Conservation (phyloP, 352 stramenopile genomes). For the Phytopythium kandeliae region DNA sequence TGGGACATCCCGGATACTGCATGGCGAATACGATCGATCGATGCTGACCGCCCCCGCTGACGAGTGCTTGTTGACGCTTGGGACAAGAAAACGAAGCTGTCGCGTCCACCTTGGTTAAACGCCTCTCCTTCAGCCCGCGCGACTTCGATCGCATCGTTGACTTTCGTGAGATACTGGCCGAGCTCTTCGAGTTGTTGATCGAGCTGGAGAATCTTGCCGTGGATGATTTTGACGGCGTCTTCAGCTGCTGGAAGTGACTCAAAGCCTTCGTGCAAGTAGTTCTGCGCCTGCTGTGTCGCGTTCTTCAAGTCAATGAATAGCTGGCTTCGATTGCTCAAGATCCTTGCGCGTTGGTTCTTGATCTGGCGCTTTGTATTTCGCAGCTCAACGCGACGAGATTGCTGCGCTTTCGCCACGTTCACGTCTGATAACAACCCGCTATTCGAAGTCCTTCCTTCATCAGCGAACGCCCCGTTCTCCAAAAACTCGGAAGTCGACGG, state of each 20-base stretch:
- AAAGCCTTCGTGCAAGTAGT: constrained; percentile 82
- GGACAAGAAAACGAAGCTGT: constrained; percentile 56
- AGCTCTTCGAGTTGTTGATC: constrained; percentile 72
- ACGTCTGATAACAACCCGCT: constrained; percentile 27
- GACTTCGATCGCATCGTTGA: constrained; percentile 69
- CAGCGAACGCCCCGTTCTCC: constrained; percentile 61
- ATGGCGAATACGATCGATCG: constrained; percentile 50
- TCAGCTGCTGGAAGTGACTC: constrained; percentile 63
- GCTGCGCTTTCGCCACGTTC: constrained; percentile 44
- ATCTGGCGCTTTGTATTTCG: constrained; percentile 68
- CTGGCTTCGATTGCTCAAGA: constrained; percentile 77
- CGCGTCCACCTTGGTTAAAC: constrained; percentile 31
- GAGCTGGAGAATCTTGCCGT: constrained; percentile 71
- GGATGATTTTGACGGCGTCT: constrained; percentile 79
- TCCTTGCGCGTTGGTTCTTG: constrained; percentile 78
- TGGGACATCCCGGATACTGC: constrained; percentile 73
- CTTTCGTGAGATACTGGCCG: constrained; percentile 51
- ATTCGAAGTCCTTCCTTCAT: constrained; percentile 46
- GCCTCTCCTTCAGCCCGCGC: constrained; percentile 54
- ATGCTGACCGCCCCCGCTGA: constrained; percentile 23
- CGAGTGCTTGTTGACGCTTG: constrained; percentile 15
- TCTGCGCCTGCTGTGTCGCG: constrained; percentile 74
- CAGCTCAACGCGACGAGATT: constrained; percentile 56
- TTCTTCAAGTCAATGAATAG: constrained; percentile 79
- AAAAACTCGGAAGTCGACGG: constrained; percentile 65